Conservation (phyloP, 2,329 filamentous ascomycete species). For the Hypoxylon sp. region DNA sequence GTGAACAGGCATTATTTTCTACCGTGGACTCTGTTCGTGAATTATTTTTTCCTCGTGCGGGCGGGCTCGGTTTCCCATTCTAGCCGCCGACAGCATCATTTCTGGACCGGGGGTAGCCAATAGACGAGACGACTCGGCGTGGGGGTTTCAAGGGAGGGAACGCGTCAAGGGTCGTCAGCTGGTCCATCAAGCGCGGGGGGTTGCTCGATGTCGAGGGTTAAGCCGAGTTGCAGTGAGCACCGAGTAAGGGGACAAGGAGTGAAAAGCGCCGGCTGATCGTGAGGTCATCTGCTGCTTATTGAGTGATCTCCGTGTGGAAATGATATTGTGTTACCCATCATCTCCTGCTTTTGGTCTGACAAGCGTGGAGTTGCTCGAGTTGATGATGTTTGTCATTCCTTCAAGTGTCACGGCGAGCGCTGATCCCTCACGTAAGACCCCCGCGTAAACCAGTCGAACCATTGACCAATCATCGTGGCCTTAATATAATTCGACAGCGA, state of each 20-base stretch:
- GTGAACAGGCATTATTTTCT: slow-evolving; percentile 32
- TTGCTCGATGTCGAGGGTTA: slow-evolving; percentile 13
- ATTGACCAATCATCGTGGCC: slow-evolving; percentile 43
- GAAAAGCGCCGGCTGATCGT: slow-evolving; percentile 39
- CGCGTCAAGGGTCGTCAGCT: slow-evolving; percentile 44
- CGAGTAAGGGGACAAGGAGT: slow-evolving; percentile 27
- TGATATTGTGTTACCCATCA: slow-evolving; percentile 38
- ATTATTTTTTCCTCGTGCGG: slow-evolving; percentile 21
- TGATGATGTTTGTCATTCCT: slow-evolving; percentile 39
- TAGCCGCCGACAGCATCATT: slow-evolving; percentile 41
- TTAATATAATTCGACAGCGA: slow-evolving; percentile 36
- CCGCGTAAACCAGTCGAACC: slow-evolving; percentile 36
- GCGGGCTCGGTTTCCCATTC: slow-evolving; percentile 46
- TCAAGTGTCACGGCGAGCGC: slow-evolving; percentile 30
- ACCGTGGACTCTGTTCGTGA: slow-evolving; percentile 10
- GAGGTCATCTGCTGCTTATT: slow-evolving; percentile 41
- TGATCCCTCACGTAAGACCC: slow-evolving; percentile 35
- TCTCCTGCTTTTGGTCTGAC: slow-evolving; percentile 39
- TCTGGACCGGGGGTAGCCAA: slow-evolving; percentile 39
- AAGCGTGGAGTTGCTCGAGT: slow-evolving; percentile 32
- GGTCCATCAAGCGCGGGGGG: slow-evolving; percentile 38
- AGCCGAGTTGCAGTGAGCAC: slow-evolving; percentile 28
- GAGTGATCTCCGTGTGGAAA: slow-evolving; percentile 34
- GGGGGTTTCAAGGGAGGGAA: slow-evolving; percentile 43
- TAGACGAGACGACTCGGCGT: slow-evolving; percentile 47